These are phyloP conservation scores for Salvia rosmarinus DNA, from an alignment of 257 asterid species.

Conservation along the genomic window DNA sequence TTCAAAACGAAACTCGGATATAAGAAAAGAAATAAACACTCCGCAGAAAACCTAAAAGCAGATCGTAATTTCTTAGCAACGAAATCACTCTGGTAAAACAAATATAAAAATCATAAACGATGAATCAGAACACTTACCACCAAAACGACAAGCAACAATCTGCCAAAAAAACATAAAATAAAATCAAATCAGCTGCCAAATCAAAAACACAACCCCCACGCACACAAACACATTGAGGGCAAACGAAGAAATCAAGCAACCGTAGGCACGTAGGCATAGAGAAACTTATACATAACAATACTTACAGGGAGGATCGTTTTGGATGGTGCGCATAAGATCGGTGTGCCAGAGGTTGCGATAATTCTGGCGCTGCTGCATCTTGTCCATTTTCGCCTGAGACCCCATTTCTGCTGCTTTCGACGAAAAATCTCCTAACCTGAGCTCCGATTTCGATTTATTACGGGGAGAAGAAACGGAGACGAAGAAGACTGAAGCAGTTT, in stretches of 20 bases:
- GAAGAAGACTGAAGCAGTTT: constrained; percentile 9
- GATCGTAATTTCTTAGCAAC: constrained; percentile 28
- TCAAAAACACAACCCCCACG: not conserved
- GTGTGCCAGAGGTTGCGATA: constrained; percentile 97
- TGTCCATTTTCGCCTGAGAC: constrained; percentile 69
- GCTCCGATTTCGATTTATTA: not conserved
- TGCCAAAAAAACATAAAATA: constrained; percentile 43
- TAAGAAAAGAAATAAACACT: not conserved
- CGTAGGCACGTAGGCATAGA: not conserved
- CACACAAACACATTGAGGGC: not conserved
- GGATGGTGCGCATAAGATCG: constrained; percentile 82
- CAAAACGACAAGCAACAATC: constrained; percentile 92
- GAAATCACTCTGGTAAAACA: not conserved
- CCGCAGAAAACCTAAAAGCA: constrained; percentile 15
- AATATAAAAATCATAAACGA: not conserved
- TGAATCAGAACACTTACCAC: constrained; percentile 64
- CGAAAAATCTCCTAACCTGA: constrained; percentile 4
- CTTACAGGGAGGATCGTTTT: constrained; percentile 81
- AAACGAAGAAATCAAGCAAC: constrained; percentile 3
- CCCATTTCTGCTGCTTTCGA: constrained; percentile 50
- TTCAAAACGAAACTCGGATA: constrained; percentile 28
- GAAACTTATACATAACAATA: constrained; percentile 2
- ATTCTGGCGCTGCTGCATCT: constrained; percentile 90
- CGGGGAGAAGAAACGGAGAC: not conserved
- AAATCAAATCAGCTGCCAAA: constrained; percentile 24